Conservation (phyloP, 75 land plant genomes). For the Cupressus sempervirens region DNA sequence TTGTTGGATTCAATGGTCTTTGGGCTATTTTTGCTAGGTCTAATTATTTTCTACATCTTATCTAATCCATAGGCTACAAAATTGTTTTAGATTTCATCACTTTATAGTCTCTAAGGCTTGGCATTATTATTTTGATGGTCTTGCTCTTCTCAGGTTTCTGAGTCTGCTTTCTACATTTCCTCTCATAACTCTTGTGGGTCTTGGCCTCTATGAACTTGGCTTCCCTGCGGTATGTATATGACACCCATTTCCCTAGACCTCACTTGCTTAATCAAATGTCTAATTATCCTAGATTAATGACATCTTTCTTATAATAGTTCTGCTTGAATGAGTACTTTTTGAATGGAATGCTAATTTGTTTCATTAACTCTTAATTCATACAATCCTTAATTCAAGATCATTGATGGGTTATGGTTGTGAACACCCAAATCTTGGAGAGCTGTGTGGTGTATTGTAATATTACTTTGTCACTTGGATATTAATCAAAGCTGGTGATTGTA, state of each 20-base stretch:
- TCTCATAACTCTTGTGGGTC: slow-evolving; percentile 66
- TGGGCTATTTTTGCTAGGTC: slow-evolving; percentile 83
- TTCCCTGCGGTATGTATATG: slow-evolving; percentile 74
- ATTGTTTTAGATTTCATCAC: background rate
- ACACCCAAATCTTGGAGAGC: background rate
- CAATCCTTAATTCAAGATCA: background rate
- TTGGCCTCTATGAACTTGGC: slow-evolving; percentile 86
- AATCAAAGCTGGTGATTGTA: background rate
- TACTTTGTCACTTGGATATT: background rate
- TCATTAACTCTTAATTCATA: background rate
- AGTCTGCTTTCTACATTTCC: slow-evolving; percentile 86
- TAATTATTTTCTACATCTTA: background rate
- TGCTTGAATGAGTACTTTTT: background rate
- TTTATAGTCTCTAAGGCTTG: background rate
- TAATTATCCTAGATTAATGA: too few species aligned
- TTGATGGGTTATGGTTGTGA: background rate
- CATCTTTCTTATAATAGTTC: background rate
- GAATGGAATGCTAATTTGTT: background rate
- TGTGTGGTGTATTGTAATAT: background rate
- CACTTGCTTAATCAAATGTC: slow-evolving; percentile 1
- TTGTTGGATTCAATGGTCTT: slow-evolving; percentile 90
- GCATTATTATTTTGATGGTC: background rate
- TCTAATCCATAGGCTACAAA: background rate
- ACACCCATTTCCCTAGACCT: background rate
- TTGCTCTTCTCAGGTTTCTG: slow-evolving; percentile 40